phyloP scores from a whole-genome alignment of 805 yeast species.

The Yueomyces sp. region DNA sequence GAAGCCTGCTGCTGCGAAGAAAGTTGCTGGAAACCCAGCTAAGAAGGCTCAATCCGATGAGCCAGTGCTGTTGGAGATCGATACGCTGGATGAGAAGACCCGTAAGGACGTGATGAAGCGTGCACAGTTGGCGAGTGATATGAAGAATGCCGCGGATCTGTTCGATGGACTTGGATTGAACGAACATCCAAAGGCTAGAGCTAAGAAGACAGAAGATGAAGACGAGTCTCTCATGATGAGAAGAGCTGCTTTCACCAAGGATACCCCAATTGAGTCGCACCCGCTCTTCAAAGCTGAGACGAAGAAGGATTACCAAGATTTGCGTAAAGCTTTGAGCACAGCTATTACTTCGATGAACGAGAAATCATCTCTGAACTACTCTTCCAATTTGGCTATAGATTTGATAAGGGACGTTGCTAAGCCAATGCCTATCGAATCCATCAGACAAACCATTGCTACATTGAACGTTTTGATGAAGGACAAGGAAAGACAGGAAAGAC shows the following conservation, averaged over 20 bases:
- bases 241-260: conserved; percentile 22
- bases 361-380: conserved; percentile 51
- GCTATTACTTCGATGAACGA: conserved; percentile 48
- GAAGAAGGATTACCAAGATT: conserved; percentile 65
- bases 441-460: conserved; percentile 76
- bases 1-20: conserved; percentile 21
- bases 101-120: conserved; percentile 59
- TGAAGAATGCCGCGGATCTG: conserved; percentile 85
- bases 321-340: conserved; percentile 58
- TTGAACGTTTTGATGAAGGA: conserved; percentile 70
- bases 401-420: conserved; percentile 71
- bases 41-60: conserved; percentile 28
- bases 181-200: conserved; percentile 32
- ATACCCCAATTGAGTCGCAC: conserved; percentile 53
- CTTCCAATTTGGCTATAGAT: conserved; percentile 69
- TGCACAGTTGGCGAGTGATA: conserved; percentile 75
- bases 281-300: conserved; percentile 72
- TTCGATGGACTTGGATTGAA: conserved; percentile 60
- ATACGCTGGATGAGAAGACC: conserved; percentile 59
- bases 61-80: conserved; percentile 40
- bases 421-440: conserved; percentile 71
- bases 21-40: conserved; percentile 17
- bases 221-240: conserved; percentile 7
- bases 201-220: conserved; percentile 3
- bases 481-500: conserved; percentile 83